Evolutionary conservation across 306 rosid species (phyloP), one percentile per base, ranked within the genome.

Genomic region (Arachis stenosperma): DNA sequence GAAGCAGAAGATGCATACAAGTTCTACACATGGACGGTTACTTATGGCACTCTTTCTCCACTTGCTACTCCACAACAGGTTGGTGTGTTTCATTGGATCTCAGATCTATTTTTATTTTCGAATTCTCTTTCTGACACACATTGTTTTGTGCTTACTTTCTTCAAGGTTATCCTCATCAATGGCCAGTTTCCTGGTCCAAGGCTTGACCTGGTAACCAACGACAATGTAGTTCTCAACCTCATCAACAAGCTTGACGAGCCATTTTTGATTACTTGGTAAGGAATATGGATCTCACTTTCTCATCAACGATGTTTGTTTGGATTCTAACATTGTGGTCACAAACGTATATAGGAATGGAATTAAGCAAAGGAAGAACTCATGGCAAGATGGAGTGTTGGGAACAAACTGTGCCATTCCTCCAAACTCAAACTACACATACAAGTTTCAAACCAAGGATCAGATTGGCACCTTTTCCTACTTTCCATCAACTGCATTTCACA

Each of bases 371-470:
- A 91, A 94, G 68, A 94, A 94, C 82, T 94, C 99, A 59, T 94
- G 99, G 99, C 99, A 94, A 86, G 99, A 94, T 75, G 99, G 99
- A 54, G 96, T 94, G 29, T 71, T 88, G 75, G 99, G 99, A 76
- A 94, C 97, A 50, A 94, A 94, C 59, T 94, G 99, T 69, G 89
- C 99, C 57, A 86, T 94, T 71, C 96, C 93, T 54, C 87, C 97
- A 44, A 94, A 90, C 90, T 79, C 96, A 67, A 94, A 94, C 75
- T 94, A 81, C 81, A 91, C 97, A 30, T 94, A 94, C 84, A 84
- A 80, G 74, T 88, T 94, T 77, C 97, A 94, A 78, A 10, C 92
- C 40, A 94, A 94, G 81, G 99, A 94, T 83, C 99, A 94, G 81
- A 91, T 94, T 69, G 99, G 99, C 47, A 68, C 92, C 46, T 94